Percentiles rank a stretch among this genome's conserved stretches.
Evolutionary conservation across 805 yeast genomes (phyloP).

Genomic region (Cyberlindnera bimundalis): DNA sequence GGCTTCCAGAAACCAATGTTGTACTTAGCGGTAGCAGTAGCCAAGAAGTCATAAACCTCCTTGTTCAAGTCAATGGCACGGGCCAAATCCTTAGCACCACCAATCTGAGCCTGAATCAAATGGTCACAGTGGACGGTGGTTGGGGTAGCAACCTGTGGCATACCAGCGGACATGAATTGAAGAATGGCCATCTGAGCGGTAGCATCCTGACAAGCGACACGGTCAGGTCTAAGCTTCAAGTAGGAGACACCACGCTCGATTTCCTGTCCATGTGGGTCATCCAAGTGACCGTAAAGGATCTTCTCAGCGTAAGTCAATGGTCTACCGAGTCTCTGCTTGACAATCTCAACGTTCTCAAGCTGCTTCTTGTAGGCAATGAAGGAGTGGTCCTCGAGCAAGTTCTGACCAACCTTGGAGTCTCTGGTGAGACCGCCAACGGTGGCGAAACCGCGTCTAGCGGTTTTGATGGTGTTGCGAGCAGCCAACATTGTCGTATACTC

Average conservation of each 20-base stretch:
- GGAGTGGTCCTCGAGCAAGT: constrained; percentile 76
- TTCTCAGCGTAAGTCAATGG: constrained; percentile 96
- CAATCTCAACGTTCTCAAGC: constrained; percentile 82
- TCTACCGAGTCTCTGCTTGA: constrained; percentile 73
- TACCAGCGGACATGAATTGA: constrained; percentile 97
- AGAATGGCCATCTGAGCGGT: constrained; percentile 97
- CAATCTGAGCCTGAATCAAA: constrained; percentile 93
- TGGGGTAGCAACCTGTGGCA: constrained; percentile 85
- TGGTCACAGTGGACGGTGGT: constrained; percentile 98
- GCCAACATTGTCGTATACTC: constrained; percentile 15
- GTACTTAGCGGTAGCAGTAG: constrained; percentile 88
- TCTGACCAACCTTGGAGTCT: constrained; percentile 77
- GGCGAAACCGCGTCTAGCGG: constrained; percentile 37
- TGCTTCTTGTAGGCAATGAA: constrained; percentile 91
- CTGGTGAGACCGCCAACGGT: constrained; percentile 41
- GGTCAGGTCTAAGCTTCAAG: constrained; percentile 90
- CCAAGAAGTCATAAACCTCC: constrained; percentile 93
- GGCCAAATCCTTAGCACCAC: constrained; percentile 80
- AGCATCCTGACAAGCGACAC: constrained; percentile 99
- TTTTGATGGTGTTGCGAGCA: constrained; percentile 20
- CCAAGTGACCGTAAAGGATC: constrained; percentile 91
- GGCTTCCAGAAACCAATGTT: constrained; percentile 99
- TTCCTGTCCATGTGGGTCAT: constrained; percentile 84
- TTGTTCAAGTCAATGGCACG: constrained; percentile 81
- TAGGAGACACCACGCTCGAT: constrained; percentile 85